Conservation (phyloP, 208 protist genomes). For the Acanthamoeba royreba region DNA sequence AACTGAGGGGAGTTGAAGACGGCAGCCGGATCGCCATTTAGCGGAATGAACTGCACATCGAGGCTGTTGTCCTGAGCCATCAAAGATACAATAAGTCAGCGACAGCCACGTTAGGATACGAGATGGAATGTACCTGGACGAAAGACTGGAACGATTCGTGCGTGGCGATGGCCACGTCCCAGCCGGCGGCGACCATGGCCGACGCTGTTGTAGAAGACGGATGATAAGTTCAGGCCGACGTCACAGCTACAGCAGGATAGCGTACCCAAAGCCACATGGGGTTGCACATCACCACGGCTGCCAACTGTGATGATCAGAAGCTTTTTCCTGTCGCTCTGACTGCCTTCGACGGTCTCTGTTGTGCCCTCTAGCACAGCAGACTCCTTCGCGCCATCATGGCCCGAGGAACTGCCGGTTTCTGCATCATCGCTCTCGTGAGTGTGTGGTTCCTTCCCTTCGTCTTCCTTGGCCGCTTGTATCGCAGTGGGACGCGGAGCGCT, state of each 20-base stretch:
- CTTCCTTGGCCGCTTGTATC: no score
- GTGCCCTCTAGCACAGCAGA: no score
- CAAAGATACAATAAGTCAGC: background rate
- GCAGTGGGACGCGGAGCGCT: background rate
- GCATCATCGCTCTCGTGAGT: no score
- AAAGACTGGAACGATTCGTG: background rate
- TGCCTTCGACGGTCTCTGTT: background rate
- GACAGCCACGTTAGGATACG: background rate
- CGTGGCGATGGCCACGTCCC: background rate
- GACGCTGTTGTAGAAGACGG: background rate
- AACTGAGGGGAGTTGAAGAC: background rate
- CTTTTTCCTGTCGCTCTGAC: background rate
- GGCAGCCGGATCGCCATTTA: background rate
- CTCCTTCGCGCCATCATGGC: no score
- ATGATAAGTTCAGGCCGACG: background rate
- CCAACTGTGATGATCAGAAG: background rate
- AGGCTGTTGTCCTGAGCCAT: background rate
- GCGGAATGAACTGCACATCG: background rate
- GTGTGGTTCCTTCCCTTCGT: no score
- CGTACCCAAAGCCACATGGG: background rate
- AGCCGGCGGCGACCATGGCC: background rate
- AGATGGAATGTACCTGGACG: background rate
- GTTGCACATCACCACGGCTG: background rate
- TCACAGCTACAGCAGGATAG: background rate
- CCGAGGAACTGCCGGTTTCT: background rate